phyloP scores from a whole-genome alignment of 345 rosid genomes.

The Eutrema yunnanense region DNA sequence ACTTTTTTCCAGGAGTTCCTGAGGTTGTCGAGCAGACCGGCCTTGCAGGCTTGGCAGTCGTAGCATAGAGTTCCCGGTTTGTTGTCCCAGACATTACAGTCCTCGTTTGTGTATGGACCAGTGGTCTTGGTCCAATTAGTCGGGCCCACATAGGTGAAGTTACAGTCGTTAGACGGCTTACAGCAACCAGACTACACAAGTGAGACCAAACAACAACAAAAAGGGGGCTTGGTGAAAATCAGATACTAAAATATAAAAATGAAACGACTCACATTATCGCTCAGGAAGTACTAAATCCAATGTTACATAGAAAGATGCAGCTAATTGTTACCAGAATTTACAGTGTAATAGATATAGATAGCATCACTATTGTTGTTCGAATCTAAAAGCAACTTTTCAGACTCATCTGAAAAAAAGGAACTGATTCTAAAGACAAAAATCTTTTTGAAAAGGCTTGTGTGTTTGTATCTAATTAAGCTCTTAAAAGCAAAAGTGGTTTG shows the following conservation, averaged over 20 bases:
- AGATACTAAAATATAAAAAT: not conserved
- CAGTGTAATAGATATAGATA: not conserved
- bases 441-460: slow-evolving; percentile 1
- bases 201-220: not conserved
- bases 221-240: not conserved
- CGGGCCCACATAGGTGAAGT: slow-evolving; percentile 52
- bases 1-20: slow-evolving; percentile 92
- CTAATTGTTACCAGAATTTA: not conserved
- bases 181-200: slow-evolving; percentile 94
- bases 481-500: not conserved
- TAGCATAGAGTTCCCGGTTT: slow-evolving; percentile 46
- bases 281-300: not conserved
- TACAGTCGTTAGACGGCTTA: slow-evolving; percentile 81
- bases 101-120: slow-evolving; percentile 38
- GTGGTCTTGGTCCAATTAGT: slow-evolving; percentile 47
- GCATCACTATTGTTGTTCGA: not conserved
- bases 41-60: slow-evolving; percentile 86
- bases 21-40: slow-evolving; percentile 80
- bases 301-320: not conserved
- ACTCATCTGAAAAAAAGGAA: slow-evolving; percentile 4
- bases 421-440: not conserved
- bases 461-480: slow-evolving; percentile 3
- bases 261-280: not conserved
- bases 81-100: slow-evolving; percentile 63
- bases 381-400: slow-evolving; percentile 1